Percentiles rank a stretch among this genome's conserved stretches.
These are phyloP conservation scores for Puya raimondii DNA, from an alignment of 176 grass and related monocot species.

Conservation along the genomic window DNA sequence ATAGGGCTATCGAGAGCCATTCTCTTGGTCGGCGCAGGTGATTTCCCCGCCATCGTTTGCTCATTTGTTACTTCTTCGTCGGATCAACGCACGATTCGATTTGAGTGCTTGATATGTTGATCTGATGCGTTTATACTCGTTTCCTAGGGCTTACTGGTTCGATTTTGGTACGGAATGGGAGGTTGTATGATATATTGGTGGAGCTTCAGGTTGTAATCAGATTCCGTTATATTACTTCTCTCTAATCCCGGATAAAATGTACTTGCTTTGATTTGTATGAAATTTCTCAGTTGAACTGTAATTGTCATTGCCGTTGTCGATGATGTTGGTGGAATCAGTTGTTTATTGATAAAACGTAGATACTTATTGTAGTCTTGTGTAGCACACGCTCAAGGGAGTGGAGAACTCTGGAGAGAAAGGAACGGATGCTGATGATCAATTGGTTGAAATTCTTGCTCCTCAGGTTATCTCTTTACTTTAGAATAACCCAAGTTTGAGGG, in stretches of 20 bases:
- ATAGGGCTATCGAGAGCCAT: slow-evolving; percentile 62
- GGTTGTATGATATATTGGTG: slow-evolving; percentile 55
- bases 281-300: too few species aligned
- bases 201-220: slow-evolving; percentile 61
- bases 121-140: neutral
- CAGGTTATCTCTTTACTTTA: neutral
- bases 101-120: neutral
- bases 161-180: slow-evolving; percentile 66
- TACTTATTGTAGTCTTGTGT: neutral
- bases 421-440: neutral
- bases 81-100: neutral
- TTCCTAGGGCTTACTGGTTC: slow-evolving; percentile 43
- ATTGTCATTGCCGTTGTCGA: neutral
- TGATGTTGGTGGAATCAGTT: neutral
- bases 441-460: neutral
- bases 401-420: neutral
- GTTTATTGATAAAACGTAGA: neutral
- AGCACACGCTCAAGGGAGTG: neutral
- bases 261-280: neutral
- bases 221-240: neutral
- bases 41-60: neutral
- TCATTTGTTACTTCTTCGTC: neutral
- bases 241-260: too few species aligned
- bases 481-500: neutral
- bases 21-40: slow-evolving; percentile 60